Base-by-base conservation (phyloP, 805 yeast species). In the Lachancea dasiensis region DNA sequence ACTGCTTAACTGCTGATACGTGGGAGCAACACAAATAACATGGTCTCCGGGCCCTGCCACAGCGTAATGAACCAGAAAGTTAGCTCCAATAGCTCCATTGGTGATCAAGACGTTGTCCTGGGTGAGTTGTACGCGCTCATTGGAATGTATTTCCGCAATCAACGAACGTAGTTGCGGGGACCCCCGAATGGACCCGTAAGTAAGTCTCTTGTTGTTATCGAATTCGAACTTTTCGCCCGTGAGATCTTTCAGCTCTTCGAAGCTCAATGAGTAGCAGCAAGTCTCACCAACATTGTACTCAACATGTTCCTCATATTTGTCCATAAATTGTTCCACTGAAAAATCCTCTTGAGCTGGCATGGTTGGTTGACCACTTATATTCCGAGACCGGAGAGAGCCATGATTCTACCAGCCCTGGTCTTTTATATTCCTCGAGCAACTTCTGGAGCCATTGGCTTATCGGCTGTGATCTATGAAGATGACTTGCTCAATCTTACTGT, bases 71-170 rank as follows among this genome's bases (percentile, higher is more conserved):
- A 64, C 44, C 19, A 73, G 55, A 47, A 71, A 74, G 45, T 74
- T 74, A 22, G 72, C 78, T 6, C 72, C 79, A 53, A 75, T 75
- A 3, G 76, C 77, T 18, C 79, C 79, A 47, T 72, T 71, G 17
- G 77, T 70, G 20, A 72, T 51, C 15, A 73, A 61, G 18, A 74
- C 65, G 39, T 73, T 52, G 2, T 68, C 69, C 1, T 44, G 43
- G 10, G 49, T 44, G 10, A 57, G 43, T 10, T 40, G 39, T 11
- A 36, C 29, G 3, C 36, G 40, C 2, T 43, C 44, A 9, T 52
- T 60, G 31, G 54, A 51, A 45, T 71, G 68, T 10, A 72, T 32
- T 1, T 51, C 40, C 8, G 70, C 61, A 28, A 73, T 63, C 3
- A 54, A 50, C 5, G 31, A 8, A 35, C 69, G 58, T 39, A 74